Percentiles rank a stretch among this genome's conserved stretches.
These are phyloP conservation scores for Bombardia bombarda DNA, from an alignment of 495 filamentous ascomycete genomes.

Conservation along the genomic window DNA sequence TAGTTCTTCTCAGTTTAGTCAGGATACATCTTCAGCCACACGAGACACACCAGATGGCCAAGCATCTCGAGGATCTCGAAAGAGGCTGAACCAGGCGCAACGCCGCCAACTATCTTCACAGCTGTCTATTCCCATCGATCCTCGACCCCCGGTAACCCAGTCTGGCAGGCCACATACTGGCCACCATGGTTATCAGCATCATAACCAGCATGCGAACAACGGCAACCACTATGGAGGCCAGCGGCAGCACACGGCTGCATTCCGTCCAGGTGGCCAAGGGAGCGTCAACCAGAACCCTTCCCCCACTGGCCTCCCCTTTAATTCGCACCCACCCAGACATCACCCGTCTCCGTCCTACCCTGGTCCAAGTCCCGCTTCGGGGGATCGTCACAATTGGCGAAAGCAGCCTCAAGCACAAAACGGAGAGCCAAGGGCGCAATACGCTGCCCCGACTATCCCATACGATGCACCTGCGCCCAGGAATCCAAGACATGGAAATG, in stretches of 20 bases:
- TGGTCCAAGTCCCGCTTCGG: conserved; percentile 11
- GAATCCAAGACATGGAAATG: conserved; percentile 5
- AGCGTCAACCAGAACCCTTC: too few relatives aligned
- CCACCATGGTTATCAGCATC: conserved; percentile 15
- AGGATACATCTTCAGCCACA: not conserved
- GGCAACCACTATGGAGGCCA: conserved; percentile 12
- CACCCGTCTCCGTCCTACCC: conserved; percentile 23
- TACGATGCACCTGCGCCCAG: conserved; percentile 11
- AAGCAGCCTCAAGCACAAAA: conserved; percentile 9
- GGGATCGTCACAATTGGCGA: conserved; percentile 15
- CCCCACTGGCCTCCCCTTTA: conserved; percentile 1
- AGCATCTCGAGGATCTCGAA: conserved; percentile 19
- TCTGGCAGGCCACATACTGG: conserved; percentile 5
- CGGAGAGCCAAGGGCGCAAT: conserved; percentile 3
- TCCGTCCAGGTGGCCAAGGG: conserved; percentile 12
- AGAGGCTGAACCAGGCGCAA: conserved; percentile 47
- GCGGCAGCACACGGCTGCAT: conserved; percentile 18
- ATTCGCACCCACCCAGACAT: conserved; percentile 12
- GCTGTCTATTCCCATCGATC: conserved; percentile 42
- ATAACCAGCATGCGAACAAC: conserved; percentile 11
- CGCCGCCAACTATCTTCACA: conserved; percentile 47
- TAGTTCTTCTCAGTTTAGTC: not conserved
- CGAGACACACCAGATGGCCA: not conserved
- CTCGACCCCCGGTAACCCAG: conserved; percentile 20
- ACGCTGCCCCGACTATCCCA: not conserved